Base-by-base conservation (phyloP, 345 rosid genomes). In the Carallia brachiata region DNA sequence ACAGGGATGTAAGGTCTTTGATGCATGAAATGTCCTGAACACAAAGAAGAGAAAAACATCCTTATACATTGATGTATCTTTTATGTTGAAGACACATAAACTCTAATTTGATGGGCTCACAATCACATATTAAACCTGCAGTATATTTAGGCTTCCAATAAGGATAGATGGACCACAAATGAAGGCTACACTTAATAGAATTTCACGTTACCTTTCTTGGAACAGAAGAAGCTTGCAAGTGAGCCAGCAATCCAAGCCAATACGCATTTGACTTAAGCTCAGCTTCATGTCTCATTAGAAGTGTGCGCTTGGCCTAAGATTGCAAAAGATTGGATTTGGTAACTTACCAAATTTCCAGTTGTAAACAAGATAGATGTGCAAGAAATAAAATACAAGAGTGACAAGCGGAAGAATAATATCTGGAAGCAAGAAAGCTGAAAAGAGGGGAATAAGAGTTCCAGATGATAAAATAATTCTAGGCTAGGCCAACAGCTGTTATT, bases 281-380 rank as follows among this genome's bases (percentile, higher is more conserved):
- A 72, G 98, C 98, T 84, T 96, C 99, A 81, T 96, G 99, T 70
- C 98, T 89, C 99, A 96, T 92, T 52, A 96, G 82, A 68, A 96
- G 91, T 50, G 99, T 92, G 52, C 97, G 85, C 77, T 87, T 96
- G 70, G 99, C 99, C 99, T 95, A 90, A 70, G 23, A 65, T 69
- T 28, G 32, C 69, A 64, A 71, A 52, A 52, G 54, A 62, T 68
- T 2, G 34, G 17, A 54, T 36, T 18, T 52, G 2, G 6, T 36
- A 37, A 62, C 5, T 56, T 40, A 71, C 30, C 57, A 71, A 7
- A 8, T 28, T n/a, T 36, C 36, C 31, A 62, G 32, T 6, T 52
- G 3, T 4, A 17, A 9, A 34, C 19, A 64, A 3, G 19, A 37
- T 16, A 48, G 15, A 37, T 6, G 56, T 18, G 37, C 8, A 2